phyloP scores from a whole-genome alignment of 345 rosid species.

The Populus alba region DNA sequence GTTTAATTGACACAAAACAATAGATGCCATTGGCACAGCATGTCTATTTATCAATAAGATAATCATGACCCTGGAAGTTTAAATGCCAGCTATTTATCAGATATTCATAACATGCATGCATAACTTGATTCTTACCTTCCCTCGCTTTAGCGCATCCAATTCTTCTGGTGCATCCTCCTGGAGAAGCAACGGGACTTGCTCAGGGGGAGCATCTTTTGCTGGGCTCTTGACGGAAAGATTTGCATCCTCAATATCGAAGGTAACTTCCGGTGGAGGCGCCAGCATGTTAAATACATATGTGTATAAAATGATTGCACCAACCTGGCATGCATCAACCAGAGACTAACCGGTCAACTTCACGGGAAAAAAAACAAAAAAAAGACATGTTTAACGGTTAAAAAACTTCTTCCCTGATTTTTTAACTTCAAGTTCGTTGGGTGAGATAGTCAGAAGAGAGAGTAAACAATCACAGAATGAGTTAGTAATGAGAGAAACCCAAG shows the following conservation, averaged over 20 bases:
- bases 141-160: constrained; percentile 36
- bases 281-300: constrained; percentile 91
- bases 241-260: constrained; percentile 56
- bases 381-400: not conserved
- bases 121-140: constrained; percentile 53
- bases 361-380: not conserved
- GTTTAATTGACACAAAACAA: not conserved
- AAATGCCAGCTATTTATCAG: not conserved
- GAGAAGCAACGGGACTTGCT: constrained; percentile 66
- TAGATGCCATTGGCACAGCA: not conserved
- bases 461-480: not conserved
- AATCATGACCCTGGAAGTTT: not conserved
- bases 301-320: constrained; percentile 95
- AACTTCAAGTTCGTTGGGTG: not conserved
- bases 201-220: constrained; percentile 42
- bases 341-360: constrained; percentile 2
- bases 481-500: not conserved
- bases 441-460: not conserved
- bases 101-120: not conserved
- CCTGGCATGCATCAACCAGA: constrained; percentile 50
- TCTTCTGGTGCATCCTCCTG: constrained; percentile 34
- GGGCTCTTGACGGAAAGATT: constrained; percentile 56
- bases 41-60: not conserved
- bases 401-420: not conserved
- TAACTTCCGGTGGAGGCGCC: constrained; percentile 93